phyloP scores from a whole-genome alignment of 1,139 yeast species.

The Hyphopichia burtonii region DNA sequence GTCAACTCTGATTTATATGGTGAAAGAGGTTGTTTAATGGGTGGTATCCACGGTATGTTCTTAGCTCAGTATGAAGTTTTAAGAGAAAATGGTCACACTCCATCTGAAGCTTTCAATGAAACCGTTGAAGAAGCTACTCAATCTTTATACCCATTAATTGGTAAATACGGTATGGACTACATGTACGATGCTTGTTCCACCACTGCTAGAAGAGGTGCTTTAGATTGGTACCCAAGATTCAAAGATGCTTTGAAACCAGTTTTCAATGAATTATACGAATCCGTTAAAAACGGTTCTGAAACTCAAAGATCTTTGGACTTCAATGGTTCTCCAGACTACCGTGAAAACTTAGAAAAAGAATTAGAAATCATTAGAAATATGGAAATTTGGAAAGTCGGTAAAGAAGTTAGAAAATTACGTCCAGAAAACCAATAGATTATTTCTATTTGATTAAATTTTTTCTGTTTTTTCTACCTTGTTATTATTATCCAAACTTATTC shows the following conservation, averaged over 20 bases:
- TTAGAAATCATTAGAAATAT: constrained; percentile 88
- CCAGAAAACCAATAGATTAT: constrained; percentile 85
- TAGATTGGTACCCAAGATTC: constrained; percentile 99
- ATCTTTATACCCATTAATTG: constrained; percentile 97
- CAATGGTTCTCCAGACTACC: constrained; percentile 97
- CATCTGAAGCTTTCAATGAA: constrained; percentile 99
- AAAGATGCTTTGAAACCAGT: constrained; percentile 99
- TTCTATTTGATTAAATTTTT: constrained; percentile 3
- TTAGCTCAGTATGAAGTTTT: constrained; percentile 99
- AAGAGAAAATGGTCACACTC: constrained; percentile 99
- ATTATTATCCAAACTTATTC: constrained; percentile 7
- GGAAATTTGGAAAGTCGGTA: constrained; percentile 99
- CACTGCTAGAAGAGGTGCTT: constrained; percentile 99
- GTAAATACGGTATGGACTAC: constrained; percentile 99
- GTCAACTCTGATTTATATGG: constrained; percentile 99
- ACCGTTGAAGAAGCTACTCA: constrained; percentile 99
- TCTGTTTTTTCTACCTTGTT: neutral
- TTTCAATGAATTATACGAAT: constrained; percentile 90
- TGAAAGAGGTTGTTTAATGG: constrained; percentile 99
- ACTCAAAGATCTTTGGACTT: constrained; percentile 97
- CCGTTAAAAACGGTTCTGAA: constrained; percentile 95
- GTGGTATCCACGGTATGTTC: constrained; percentile 99
- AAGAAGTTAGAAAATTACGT: constrained; percentile 99
- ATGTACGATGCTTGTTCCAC: constrained; percentile 99
- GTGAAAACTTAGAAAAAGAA: constrained; percentile 94